Base-by-base conservation (phyloP, 768 basidiomycete species). In the Suillus cothurnatus region DNA sequence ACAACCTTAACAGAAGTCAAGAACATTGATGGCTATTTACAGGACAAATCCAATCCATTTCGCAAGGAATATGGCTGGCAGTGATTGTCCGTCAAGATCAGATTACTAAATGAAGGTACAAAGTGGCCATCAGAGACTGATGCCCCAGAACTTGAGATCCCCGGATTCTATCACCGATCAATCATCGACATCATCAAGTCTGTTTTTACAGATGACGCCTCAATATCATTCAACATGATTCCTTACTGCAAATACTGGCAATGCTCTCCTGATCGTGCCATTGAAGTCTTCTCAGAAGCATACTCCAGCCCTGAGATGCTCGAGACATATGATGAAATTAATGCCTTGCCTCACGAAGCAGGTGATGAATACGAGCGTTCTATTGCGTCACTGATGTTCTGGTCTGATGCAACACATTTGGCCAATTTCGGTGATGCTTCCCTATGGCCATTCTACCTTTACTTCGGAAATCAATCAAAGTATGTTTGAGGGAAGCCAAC, bases 351-450 rank as follows among this genome's bases (percentile, higher is more conserved):
- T n/a, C n/a, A n/a, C n/a, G 31, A 47, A 64, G 34, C 65, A 2
- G 61, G 23, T 2, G 31, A 63, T 41, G 2, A 66, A 6, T 34
- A 63, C 15, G 68, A 71, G 53, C 26, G 65, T 14, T 60, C 65
- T 34, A 56, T 73, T 34, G 64, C 65, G 4, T 39, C 14, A 5
- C 15, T 39, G 15, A 39, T 39, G 39, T 4, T 39, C 39, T 39
- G 39, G 39, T 74, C 72, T 0, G 73, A 74, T 45, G 36, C 65
- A 0, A 74, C 73, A 2, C 72, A 73, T 47, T 70, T 73, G 2
- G 61, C 72, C 0, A 64, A 61, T 26, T 74, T 67, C 23, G 64
- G 68, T 4, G 53, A 64, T 59, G 60, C 67, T 3, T 56, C 63
- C 0, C 31, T 71, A 2, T 71, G 69, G 70, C 70, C 67, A 2